Percentiles rank a stretch among this genome's conserved stretches.
Evolutionary conservation across 148 eudicot genomes (phyloP).

Genomic region (Silene uniflora): DNA sequence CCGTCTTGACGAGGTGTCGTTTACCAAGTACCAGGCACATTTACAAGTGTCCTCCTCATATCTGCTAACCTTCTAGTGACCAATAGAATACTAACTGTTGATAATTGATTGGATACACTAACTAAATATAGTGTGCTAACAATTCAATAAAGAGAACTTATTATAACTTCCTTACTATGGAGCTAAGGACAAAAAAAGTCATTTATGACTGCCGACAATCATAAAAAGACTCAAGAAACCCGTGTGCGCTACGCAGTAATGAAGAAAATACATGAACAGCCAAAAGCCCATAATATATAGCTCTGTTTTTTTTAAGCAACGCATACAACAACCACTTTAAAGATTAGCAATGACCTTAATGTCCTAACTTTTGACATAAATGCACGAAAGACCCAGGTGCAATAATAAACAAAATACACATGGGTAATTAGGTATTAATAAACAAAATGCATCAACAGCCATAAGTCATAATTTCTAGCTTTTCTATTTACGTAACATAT

Average conservation of each 20-base stretch:
- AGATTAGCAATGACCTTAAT: slow-evolving; percentile 47
- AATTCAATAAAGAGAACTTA: background rate
- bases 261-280: background rate
- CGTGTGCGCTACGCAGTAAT: background rate
- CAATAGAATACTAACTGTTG: background rate
- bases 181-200: background rate
- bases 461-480: background rate
- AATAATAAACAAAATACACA: background rate
- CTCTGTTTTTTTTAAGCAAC: background rate
- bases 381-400: background rate
- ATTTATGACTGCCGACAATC: background rate
- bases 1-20: background rate
- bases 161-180: background rate
- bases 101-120: background rate
- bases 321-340: background rate
- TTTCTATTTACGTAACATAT: too few species aligned
- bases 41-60: background rate
- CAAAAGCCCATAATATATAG: background rate
- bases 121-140: background rate
- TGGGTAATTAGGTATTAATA: too few species aligned
- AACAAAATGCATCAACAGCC: background rate
- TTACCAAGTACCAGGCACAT: background rate
- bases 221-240: background rate
- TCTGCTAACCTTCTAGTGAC: background rate
- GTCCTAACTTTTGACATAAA: slow-evolving; percentile 60